A percentile compares a stretch with the other conserved stretches of the same genome.
These are phyloP conservation scores for Stachybotrys echinatus DNA, from an alignment of 2,329 filamentous ascomycete genomes.

Conservation along the genomic window DNA sequence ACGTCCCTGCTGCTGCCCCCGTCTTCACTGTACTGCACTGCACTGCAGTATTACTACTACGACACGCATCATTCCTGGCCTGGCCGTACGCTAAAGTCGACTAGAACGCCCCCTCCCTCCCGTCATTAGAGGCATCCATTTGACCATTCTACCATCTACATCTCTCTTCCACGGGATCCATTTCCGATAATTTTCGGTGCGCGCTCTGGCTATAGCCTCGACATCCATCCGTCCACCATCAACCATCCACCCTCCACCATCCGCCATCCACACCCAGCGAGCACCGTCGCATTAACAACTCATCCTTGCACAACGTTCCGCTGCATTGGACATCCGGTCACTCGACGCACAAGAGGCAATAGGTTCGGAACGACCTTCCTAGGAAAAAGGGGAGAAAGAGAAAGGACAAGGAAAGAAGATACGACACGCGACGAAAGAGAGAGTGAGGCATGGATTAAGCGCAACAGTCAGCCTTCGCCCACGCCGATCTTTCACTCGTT, in stretches of 20 bases:
- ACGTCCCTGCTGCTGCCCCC: neutral
- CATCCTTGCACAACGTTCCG: neutral
- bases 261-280: neutral
- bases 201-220: too few species aligned
- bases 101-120: neutral
- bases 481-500: neutral
- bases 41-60: neutral
- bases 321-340: neutral
- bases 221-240: too few species aligned
- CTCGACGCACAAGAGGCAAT: neutral
- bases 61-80: neutral
- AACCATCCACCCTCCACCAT: too few species aligned
- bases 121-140: neutral
- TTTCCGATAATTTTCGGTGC: neutral
- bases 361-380: too few species aligned
- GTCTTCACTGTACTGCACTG: neutral
- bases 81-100: neutral
- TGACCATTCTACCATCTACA: neutral
- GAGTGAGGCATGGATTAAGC: neutral
- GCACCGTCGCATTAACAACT: neutral
- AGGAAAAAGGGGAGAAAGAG: too few species aligned
- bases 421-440: neutral
- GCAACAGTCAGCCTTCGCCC: neutral
- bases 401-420: too few species aligned
- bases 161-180: neutral